Base-by-base conservation (phyloP, 2,329 filamentous ascomycete species). In the Pseudocercospora crystallina region DNA sequence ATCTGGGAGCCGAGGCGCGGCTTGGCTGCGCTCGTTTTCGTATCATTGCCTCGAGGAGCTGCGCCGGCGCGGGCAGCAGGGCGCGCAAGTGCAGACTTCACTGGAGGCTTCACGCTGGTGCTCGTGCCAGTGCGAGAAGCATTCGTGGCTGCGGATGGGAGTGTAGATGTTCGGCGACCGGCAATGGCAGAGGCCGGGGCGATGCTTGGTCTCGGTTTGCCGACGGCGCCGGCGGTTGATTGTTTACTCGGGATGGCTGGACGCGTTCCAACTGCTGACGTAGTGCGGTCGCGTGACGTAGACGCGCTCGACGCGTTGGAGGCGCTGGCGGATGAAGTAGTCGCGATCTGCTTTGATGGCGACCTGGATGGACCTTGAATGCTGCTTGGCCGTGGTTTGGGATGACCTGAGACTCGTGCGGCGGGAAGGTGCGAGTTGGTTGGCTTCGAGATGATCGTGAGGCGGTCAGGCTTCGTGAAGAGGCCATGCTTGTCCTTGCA, bases 391-490 rank as follows among this genome's bases (percentile, higher is more conserved):
- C 75, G 68, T 66, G 70, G 65, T 58, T 69, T 71, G 42, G 60
- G 70, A 39, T 65, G 61, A 51, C 62, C 61, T 26, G 59, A 61
- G 57, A 64, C 64, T 14, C 35, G 45, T 17, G 62, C 58, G 8
- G 55, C 47, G n/a, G 46, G 51, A 9, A 52, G 30, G 44, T 57
- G 62, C 26, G 57, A 36, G 52, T 59, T 59, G 13, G 57, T 57
- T 36, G 62, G 57, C 47, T 66, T 61, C 8, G 68, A 26, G 13
- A 78, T 65, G 31, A 84, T 75, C 10, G 78, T 80, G 43, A 94
- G 77, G 51, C 85, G 85, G 47, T 80, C 74, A 29, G 89, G 85
- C 56, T 89, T 82, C 48, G 96, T 81, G 65, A 99, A 97, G 83
- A 99, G 94, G 77, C 89, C 82, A 80, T 85, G 71, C 67, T 80